Conservation (phyloP, 495 filamentous ascomycete species). For the Bacidia rubella region DNA sequence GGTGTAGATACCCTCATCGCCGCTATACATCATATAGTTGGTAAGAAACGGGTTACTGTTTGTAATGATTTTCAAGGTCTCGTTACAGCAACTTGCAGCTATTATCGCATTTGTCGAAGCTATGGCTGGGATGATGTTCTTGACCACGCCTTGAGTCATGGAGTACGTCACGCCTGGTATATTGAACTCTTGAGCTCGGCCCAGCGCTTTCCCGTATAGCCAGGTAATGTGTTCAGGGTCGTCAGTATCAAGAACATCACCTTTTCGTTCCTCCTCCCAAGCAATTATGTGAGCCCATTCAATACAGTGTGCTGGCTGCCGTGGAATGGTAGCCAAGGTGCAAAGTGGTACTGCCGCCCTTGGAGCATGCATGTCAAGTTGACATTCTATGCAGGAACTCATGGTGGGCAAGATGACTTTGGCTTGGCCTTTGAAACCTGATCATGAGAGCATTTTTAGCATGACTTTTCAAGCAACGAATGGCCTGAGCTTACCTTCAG, state of each 20-base stretch:
- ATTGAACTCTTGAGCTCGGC: conserved; percentile 73
- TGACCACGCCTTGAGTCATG: conserved; percentile 95
- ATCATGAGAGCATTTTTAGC: conserved; percentile 12
- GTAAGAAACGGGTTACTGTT: conserved; percentile 65
- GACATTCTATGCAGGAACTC: conserved; percentile 94
- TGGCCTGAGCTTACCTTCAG: conserved; percentile 49
- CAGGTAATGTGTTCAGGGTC: conserved; percentile 95
- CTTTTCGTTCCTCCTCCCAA: conserved; percentile 47
- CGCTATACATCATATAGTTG: conserved; percentile 99
- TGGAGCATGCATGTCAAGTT: conserved; percentile 94
- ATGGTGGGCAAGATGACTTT: conserved; percentile 85
- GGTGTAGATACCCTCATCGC: conserved; percentile 88
- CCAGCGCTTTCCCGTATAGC: conserved; percentile 78
- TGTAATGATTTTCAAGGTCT: conserved; percentile 89
- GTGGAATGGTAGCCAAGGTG: conserved; percentile 90
- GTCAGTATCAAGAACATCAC: conserved; percentile 74
- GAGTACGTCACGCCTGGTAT: conserved; percentile 90
- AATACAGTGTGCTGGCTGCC: conserved; percentile 96
- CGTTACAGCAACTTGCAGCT: conserved; percentile 88
- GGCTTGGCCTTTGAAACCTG: conserved; percentile 92
- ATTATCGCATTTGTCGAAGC: conserved; percentile 96
- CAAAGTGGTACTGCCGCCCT: conserved; percentile 89
- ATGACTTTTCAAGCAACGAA: background rate
- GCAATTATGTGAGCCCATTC: conserved; percentile 95
- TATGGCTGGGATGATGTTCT: conserved; percentile 99